Conservation (phyloP, 306 rosid genomes). For the Sicyos edulis region DNA sequence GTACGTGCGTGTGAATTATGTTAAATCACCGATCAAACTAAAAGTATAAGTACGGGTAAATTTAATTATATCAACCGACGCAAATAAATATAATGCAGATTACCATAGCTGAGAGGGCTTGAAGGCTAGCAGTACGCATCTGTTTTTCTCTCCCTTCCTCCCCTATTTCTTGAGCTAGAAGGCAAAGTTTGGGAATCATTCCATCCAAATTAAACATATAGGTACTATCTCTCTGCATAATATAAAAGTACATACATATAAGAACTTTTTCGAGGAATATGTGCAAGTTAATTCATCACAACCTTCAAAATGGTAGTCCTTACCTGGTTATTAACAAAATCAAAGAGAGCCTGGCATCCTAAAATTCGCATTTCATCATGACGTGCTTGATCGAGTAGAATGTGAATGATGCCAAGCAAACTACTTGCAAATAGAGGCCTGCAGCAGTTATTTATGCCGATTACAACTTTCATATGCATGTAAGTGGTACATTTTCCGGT, state of each 20-base stretch:
- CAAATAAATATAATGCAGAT: constrained; percentile 16
- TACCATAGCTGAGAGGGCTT: constrained; percentile 89
- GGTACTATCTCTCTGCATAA: constrained; percentile 66
- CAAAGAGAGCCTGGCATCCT: constrained; percentile 79
- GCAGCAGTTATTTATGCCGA: constrained; percentile 4
- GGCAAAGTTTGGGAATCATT: constrained; percentile 75
- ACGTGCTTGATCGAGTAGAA: constrained; percentile 78
- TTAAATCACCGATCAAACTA: no score
- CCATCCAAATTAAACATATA: constrained; percentile 78
- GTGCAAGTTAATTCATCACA: constrained; percentile 4
- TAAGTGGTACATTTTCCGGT: constrained; percentile 2
- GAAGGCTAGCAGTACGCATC: constrained; percentile 62
- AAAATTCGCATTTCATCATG: constrained; percentile 82
- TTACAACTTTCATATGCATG: constrained; percentile 1
- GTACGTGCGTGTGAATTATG: neutral
- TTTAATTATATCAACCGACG: no score
- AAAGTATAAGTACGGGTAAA: no score
- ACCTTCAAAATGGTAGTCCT: constrained; percentile 21
- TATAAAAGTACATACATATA: constrained; percentile 12
- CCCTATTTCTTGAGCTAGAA: constrained; percentile 74
- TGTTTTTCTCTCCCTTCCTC: constrained; percentile 52
- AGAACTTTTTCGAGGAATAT: neutral
- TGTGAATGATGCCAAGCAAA: constrained; percentile 72
- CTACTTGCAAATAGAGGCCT: constrained; percentile 94
- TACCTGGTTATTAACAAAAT: constrained; percentile 89